Percentiles rank a stretch among this genome's conserved stretches.
Evolutionary conservation across 768 basidiomycete genomes (phyloP).

Genomic region (Leccinum variicolor): DNA sequence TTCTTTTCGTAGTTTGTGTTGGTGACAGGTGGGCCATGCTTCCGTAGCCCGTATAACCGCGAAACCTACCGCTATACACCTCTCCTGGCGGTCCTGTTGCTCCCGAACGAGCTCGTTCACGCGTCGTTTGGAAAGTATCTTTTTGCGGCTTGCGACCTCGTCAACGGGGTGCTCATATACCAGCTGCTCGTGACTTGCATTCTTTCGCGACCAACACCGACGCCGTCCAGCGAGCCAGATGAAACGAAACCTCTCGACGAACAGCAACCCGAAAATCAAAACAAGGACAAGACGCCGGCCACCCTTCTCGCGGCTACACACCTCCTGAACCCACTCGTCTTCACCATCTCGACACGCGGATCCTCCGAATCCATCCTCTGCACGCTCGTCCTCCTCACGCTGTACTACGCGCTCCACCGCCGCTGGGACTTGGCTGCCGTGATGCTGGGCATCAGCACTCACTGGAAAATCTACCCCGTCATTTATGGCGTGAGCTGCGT

Average conservation of each 20-base stretch:
- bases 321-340: conserved; percentile 90
- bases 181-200: conserved; percentile 51
- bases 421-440: conserved; percentile 67
- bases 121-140: conserved; percentile 89
- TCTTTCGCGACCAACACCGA: conserved; percentile 31
- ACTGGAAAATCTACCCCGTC: conserved; percentile 97
- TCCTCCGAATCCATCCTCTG: conserved; percentile 90
- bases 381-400: conserved; percentile 68
- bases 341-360: conserved; percentile 95
- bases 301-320: conserved; percentile 65
- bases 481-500: conserved; percentile 84
- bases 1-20: background rate
- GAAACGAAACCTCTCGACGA: conserved; percentile 4
- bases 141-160: conserved; percentile 79
- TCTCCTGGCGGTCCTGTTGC: conserved; percentile 75
- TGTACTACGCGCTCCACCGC: conserved; percentile 56
- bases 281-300: conserved; percentile 29
- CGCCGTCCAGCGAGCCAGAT: background rate
- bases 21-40: conserved; percentile 5
- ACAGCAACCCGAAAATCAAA: background rate
- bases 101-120: conserved; percentile 78
- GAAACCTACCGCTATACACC: conserved; percentile 98
- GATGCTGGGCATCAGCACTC: conserved; percentile 76
- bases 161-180: conserved; percentile 74
- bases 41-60: conserved; percentile 77